Base-by-base conservation (phyloP, 129 eudicot species). In the Lactuca saligna region DNA sequence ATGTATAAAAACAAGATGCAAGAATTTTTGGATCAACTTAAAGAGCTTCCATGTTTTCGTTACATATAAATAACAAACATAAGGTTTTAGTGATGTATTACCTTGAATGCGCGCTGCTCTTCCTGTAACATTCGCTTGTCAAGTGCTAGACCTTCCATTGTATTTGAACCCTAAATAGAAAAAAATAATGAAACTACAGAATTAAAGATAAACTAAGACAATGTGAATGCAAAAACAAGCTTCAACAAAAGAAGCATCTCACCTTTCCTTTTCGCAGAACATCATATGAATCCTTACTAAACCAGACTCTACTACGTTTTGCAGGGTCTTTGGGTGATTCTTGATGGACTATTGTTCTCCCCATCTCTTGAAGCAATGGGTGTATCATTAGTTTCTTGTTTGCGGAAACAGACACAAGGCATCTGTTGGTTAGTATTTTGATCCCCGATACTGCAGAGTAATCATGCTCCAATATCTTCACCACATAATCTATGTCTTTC, bases 371-470 rank as follows among this genome's bases (percentile, higher is more conserved):
- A 44, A 46, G 15, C 3, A 49, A 2, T 25, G 29, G 29, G 29
- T 35, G 38, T 6, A 8, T 65, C 57, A 46, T 65, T 46, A 59
- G 75, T 57, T 31, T 70, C 75, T 6, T 6, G 64, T 4, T 13
- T 31, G 53, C 33, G 0, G 42, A 33, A 20, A 80, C 54, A 7
- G 20, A 34, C 14, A 80, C 29, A 69, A 80, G 72, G 32, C 72
- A 68, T 80, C 76, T 63, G 12, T 74, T 69, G 33, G 31, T 48
- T 12, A 80, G 65, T 11, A 55, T 66, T 74, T 80, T 35, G 54
- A 80, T 80, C 61, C 81, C 75, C 54, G 67, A 44, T 49, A 14
- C 3, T 5, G 81, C 55, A 50, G n/a, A 71, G 55, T 65, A 66
- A 55, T 50, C 76, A 34, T 3, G 55, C 58, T 62, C 81, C 14